Evolutionary conservation across 345 rosid genomes (phyloP).

Genomic region (Heritiera fomes): DNA sequence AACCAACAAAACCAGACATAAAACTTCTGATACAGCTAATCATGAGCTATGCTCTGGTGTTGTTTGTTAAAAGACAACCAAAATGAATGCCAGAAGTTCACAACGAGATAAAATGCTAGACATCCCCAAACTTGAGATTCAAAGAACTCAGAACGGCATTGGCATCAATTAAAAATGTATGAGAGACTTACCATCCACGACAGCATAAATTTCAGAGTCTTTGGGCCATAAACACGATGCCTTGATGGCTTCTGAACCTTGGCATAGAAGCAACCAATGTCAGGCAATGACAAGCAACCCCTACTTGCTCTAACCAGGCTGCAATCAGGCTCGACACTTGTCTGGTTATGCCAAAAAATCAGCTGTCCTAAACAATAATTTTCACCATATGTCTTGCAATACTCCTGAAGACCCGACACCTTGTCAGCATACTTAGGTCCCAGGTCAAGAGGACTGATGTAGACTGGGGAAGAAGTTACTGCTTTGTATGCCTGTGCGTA

Average conservation of each 20-base stretch:
- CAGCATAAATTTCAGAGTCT: slow-evolving; percentile 66
- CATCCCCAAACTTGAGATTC: background rate
- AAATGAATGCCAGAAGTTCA: background rate
- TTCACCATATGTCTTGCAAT: slow-evolving; percentile 83
- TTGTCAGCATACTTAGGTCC: slow-evolving; percentile 82
- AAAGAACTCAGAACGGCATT: background rate
- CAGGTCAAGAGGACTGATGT: slow-evolving; percentile 89
- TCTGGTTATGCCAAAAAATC: slow-evolving; percentile 93
- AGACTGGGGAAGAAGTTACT: slow-evolving; percentile 82
- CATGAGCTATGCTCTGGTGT: background rate
- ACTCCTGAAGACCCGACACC: slow-evolving; percentile 65
- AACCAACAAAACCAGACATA: background rate
- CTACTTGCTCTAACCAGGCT: slow-evolving; percentile 66
- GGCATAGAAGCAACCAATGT: slow-evolving; percentile 81
- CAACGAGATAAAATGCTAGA: background rate
- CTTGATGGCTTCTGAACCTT: slow-evolving; percentile 79
- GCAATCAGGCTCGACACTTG: slow-evolving; percentile 74
- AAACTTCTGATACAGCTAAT: background rate
- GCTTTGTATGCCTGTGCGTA: slow-evolving; percentile 67
- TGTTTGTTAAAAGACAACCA: background rate
- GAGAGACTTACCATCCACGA: slow-evolving; percentile 72
- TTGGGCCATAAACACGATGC: slow-evolving; percentile 84
- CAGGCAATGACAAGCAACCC: slow-evolving; percentile 93
- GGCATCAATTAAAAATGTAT: background rate
- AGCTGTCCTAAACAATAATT: slow-evolving; percentile 97